phyloP scores from a whole-genome alignment of 2,329 filamentous ascomycete genomes.

The Dactylonectria estremocensis region DNA sequence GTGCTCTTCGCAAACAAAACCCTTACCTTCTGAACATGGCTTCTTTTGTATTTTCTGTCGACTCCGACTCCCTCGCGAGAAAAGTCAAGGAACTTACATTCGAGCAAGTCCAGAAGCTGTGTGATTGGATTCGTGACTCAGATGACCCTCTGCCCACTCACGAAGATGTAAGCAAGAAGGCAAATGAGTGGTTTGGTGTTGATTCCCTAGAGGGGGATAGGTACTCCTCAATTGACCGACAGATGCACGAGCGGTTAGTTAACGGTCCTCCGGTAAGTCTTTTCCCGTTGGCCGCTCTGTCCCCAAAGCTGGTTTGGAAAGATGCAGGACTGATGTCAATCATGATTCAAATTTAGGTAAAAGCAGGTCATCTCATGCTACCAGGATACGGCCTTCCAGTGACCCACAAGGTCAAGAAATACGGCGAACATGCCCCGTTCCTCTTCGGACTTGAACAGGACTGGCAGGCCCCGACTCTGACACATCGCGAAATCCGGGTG shows the following conservation, averaged over 20 bases:
- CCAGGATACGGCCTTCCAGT: slow-evolving; percentile 49
- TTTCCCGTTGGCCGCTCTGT: background rate
- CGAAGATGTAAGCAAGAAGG: background rate
- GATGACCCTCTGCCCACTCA: background rate
- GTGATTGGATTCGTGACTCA: background rate
- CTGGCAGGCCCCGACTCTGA: slow-evolving; percentile 42
- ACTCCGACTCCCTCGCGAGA: no score
- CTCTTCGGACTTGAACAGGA: background rate
- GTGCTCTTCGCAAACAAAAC: no score
- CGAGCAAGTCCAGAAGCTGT: background rate
- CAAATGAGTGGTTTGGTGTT: background rate
- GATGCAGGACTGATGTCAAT: background rate
- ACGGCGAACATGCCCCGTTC: background rate
- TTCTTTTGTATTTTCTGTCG: no score
- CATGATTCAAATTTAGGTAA: background rate
- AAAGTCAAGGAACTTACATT: no score
- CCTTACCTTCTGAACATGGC: no score
- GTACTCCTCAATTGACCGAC: background rate
- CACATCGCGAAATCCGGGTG: slow-evolving; percentile 52
- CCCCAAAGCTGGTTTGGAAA: background rate
- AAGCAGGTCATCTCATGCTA: slow-evolving; percentile 17
- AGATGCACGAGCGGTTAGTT: background rate
- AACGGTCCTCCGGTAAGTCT: background rate
- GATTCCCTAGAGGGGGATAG: background rate
- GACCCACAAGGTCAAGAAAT: slow-evolving; percentile 26